phyloP scores from a whole-genome alignment of 305 asterid species.

The Nicotiana rustica region DNA sequence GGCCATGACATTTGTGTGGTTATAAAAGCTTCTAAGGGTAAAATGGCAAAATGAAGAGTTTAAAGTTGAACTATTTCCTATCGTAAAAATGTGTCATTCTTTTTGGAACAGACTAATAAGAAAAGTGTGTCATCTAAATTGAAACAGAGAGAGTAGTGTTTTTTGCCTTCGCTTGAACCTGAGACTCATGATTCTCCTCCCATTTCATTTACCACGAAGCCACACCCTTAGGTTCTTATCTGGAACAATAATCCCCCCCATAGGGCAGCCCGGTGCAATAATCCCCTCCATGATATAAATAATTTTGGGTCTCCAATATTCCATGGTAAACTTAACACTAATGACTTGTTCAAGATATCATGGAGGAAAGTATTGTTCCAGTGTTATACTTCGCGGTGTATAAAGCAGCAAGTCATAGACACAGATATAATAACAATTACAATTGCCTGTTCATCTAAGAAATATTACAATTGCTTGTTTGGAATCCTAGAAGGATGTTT shows the following conservation, averaged over 20 bases:
- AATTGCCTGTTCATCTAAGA: not conserved
- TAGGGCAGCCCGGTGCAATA: not conserved
- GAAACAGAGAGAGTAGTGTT: not conserved
- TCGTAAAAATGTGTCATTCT: no score
- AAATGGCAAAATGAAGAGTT: no score
- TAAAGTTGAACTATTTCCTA: no score
- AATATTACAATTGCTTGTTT: constrained; percentile 5
- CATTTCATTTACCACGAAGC: not conserved
- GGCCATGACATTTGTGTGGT: no score
- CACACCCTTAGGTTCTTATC: not conserved
- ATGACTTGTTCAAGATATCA: constrained; percentile 4
- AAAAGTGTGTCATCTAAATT: no score
- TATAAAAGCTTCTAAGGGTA: no score
- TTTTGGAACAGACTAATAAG: no score
- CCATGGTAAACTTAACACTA: not conserved
- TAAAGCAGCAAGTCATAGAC: constrained; percentile 7
- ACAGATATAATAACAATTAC: not conserved
- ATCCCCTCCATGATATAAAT: not conserved
- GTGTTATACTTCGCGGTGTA: not conserved
- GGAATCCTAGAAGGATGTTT: not conserved
- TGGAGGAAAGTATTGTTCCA: not conserved
- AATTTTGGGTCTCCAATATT: not conserved
- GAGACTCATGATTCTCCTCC: constrained; percentile 17
- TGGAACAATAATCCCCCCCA: not conserved
- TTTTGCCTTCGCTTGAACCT: not conserved